Conservation (phyloP, 164 flowering plant genomes). For the Cinnamomum micranthum region DNA sequence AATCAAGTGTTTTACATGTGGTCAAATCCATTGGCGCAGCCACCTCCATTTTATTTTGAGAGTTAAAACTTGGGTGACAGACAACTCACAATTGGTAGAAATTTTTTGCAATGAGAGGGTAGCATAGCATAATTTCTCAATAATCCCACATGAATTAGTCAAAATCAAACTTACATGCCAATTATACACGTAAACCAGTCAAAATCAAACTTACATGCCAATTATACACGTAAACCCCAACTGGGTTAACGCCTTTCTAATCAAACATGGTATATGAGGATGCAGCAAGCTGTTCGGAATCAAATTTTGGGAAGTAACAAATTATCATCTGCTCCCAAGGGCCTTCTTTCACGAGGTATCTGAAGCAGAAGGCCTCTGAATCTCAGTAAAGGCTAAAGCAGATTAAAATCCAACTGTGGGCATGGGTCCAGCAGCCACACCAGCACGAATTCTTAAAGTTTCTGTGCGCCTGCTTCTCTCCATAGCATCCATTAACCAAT, state of each 20-base stretch:
- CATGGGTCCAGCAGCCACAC: constrained; percentile 19
- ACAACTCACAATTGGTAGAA: too few species aligned
- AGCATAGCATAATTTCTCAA: too few species aligned
- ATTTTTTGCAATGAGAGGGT: too few species aligned
- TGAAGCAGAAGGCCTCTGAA: not conserved
- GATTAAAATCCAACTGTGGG: constrained; percentile 2
- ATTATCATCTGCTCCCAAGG: not conserved
- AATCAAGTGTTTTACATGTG: too few species aligned
- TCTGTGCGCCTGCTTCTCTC: constrained; percentile 93
- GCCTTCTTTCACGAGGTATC: not conserved
- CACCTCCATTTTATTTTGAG: too few species aligned
- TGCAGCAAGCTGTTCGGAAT: not conserved
- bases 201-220: too few species aligned
- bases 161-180: too few species aligned
- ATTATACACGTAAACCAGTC: too few species aligned
- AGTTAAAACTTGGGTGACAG: too few species aligned
- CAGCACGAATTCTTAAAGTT: constrained; percentile 62
- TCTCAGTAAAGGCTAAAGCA: not conserved
- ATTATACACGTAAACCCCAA: too few species aligned
- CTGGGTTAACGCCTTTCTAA: not conserved
- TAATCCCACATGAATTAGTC: too few species aligned
- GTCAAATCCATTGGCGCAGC: too few species aligned
- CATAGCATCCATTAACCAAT: constrained; percentile 89
- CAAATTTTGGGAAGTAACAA: not conserved
- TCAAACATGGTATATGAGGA: not conserved